Conservation (phyloP, 2,329 filamentous ascomycete species). For the Hymenoscyphus infarciens region DNA sequence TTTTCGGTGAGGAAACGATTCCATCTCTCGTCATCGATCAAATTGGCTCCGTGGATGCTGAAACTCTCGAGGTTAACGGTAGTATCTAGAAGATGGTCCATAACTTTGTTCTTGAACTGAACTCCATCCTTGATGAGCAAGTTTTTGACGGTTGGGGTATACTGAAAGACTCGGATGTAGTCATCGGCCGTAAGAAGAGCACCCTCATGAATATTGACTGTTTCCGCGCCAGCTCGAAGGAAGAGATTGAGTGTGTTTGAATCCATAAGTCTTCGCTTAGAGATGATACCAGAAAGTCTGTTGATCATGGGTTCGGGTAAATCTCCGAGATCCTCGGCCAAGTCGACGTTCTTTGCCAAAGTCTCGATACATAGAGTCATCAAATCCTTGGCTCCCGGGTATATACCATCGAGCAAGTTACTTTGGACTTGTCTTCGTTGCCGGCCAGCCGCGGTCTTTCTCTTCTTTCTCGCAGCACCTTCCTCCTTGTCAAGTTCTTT, state of each 20-base stretch:
- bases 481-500: conserved; percentile 67
- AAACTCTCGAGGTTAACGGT: conserved; percentile 66
- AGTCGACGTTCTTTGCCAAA: conserved; percentile 57
- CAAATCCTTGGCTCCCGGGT: conserved; percentile 63
- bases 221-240: conserved; percentile 48
- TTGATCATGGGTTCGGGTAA: conserved; percentile 54
- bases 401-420: conserved; percentile 74
- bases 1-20: conserved; percentile 61
- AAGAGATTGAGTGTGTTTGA: conserved; percentile 55
- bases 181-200: conserved; percentile 70
- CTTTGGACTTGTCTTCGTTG: conserved; percentile 76
- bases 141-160: conserved; percentile 63
- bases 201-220: conserved; percentile 55
- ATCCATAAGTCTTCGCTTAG: conserved; percentile 56
- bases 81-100: conserved; percentile 76
- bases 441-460: conserved; percentile 49
- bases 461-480: conserved; percentile 54
- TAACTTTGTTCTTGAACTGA: conserved; percentile 81
- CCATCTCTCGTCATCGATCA: conserved; percentile 77
- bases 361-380: conserved; percentile 62
- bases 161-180: conserved; percentile 75
- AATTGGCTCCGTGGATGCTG: conserved; percentile 79
- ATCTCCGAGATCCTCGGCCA: conserved; percentile 60
- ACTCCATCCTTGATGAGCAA: conserved; percentile 82
- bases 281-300: conserved; percentile 56